Evolutionary conservation across 192 early-diverging fungal genomes (phyloP).

Genomic region (Lobulomyces angularis): DNA sequence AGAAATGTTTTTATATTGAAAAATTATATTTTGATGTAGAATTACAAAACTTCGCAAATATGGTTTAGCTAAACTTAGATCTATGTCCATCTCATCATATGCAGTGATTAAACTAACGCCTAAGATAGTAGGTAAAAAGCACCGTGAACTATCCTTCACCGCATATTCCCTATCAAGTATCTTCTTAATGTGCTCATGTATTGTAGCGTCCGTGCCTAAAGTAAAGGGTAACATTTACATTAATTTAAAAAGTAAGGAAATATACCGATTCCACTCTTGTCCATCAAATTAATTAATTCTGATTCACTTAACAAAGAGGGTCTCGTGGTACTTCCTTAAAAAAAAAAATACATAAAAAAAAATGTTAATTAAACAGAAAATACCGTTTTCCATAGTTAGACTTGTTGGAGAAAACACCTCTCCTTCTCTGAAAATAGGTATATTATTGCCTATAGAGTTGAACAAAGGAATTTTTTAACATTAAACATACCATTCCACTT

Average conservation of each 20-base stretch:
- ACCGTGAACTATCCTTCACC: slow-evolving; percentile 38
- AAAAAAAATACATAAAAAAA: no score
- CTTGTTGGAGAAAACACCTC: slow-evolving; percentile 56
- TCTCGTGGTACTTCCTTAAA: slow-evolving; percentile 50
- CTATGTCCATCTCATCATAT: slow-evolving; percentile 77
- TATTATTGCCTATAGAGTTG: no score
- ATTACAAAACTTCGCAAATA: slow-evolving; percentile 48
- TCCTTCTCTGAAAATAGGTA: slow-evolving; percentile 58
- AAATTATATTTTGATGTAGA: background rate
- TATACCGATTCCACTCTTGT: slow-evolving; percentile 81
- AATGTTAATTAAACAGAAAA: no score
- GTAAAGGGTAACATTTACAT: slow-evolving; percentile 2
- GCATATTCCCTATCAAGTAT: slow-evolving; percentile 81
- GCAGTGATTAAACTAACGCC: slow-evolving; percentile 78
- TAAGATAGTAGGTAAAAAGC: slow-evolving; percentile 60
- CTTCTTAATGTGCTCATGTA: slow-evolving; percentile 89
- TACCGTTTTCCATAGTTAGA: slow-evolving; percentile 53
- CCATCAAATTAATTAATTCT: slow-evolving; percentile 83
- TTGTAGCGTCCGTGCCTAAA: slow-evolving; percentile 88
- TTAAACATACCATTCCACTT: slow-evolving; percentile 79
- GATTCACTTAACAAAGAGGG: slow-evolving; percentile 71
- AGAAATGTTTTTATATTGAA: background rate
- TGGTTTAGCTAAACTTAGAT: slow-evolving; percentile 78
- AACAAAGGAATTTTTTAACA: no score
- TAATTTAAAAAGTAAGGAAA: slow-evolving; percentile 7